phyloP scores from a whole-genome alignment of 2,329 filamentous ascomycete species.

The Calycina marina region DNA sequence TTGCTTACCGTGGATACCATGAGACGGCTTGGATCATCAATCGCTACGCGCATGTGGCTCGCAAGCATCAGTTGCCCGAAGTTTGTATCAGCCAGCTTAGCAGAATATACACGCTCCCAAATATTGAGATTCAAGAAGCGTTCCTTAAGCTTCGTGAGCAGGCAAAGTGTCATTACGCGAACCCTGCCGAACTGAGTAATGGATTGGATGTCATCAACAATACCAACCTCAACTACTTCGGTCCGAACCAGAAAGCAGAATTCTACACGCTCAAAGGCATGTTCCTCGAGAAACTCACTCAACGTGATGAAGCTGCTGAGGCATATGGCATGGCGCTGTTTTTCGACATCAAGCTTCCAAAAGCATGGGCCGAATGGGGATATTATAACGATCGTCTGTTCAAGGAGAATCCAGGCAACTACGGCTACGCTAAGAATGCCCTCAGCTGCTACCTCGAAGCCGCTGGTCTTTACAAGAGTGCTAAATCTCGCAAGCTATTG shows the following conservation, averaged over 20 bases:
- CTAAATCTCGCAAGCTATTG: constrained; percentile 87
- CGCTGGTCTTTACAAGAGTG: constrained; percentile 90
- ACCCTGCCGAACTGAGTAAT: constrained; percentile 77
- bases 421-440: constrained; percentile 76
- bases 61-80: constrained; percentile 91
- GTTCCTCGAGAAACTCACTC: constrained; percentile 89
- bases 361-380: constrained; percentile 98
- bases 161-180: constrained; percentile 97
- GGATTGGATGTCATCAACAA: constrained; percentile 98
- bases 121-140: constrained; percentile 98
- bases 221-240: constrained; percentile 98
- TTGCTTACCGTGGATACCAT: constrained; percentile 92
- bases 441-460: constrained; percentile 94
- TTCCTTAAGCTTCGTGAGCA: constrained; percentile 98
- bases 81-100: constrained; percentile 96
- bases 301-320: constrained; percentile 81
- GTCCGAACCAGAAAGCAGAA: constrained; percentile 87
- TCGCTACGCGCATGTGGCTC: constrained; percentile 89
- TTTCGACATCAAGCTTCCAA: constrained; percentile 88
- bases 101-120: constrained; percentile 94
- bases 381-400: constrained; percentile 96
- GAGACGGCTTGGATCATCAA: constrained; percentile 99
- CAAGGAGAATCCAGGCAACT: constrained; percentile 73
- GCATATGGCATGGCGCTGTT: constrained; percentile 91
- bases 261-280: constrained; percentile 99